Conservation (phyloP, 2,329 filamentous ascomycete genomes). For the Xylariales sp. region DNA sequence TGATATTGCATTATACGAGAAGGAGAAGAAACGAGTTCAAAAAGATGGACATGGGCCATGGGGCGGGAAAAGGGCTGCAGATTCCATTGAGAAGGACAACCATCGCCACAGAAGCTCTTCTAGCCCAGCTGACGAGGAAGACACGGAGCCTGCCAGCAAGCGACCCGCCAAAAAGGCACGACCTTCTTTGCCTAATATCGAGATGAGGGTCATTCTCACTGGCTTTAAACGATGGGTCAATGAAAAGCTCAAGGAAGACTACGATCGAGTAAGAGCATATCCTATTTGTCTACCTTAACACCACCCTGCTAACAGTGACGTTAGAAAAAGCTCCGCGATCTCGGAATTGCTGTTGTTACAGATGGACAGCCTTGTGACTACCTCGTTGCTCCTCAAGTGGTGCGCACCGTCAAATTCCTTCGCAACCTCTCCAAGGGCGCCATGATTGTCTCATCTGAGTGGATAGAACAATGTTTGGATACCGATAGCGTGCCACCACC, state of each 20-base stretch:
- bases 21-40: constrained; percentile 74
- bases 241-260: constrained; percentile 68
- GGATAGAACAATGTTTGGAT: constrained; percentile 73
- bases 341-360: constrained; percentile 77
- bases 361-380: constrained; percentile 77
- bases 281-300: constrained; percentile 6
- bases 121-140: constrained; percentile 26
- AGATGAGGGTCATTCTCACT: constrained; percentile 76
- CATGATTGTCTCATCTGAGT: constrained; percentile 70
- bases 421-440: constrained; percentile 80
- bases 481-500: constrained; percentile 60
- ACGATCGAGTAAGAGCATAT: constrained; percentile 65
- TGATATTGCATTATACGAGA: constrained; percentile 88
- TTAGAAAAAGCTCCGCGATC: constrained; percentile 73
- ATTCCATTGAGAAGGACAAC: constrained; percentile 49
- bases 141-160: constrained; percentile 26
- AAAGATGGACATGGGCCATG: constrained; percentile 47
- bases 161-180: constrained; percentile 60
- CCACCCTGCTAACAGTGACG: constrained; percentile 13
- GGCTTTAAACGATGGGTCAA: constrained; percentile 80
- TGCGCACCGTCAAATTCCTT: constrained; percentile 92
- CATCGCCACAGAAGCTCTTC: constrained; percentile 28
- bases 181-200: constrained; percentile 58
- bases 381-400: constrained; percentile 78
- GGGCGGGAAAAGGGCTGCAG: constrained; percentile 60